Conservation (phyloP, 192 early-diverging fungal genomes). For the Mortierella claussenii region DNA sequence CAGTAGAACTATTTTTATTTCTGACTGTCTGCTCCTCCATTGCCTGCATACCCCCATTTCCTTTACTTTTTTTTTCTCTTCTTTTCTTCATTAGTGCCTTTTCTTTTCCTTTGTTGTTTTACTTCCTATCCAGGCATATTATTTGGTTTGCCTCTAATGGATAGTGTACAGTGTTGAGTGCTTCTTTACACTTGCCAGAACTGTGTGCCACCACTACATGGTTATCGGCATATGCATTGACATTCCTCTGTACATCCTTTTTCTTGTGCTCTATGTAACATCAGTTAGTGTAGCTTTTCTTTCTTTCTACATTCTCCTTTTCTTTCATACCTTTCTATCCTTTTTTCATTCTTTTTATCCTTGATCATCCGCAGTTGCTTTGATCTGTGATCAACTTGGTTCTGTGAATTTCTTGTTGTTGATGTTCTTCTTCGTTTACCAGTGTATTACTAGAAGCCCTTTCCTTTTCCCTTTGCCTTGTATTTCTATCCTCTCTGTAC, state of each 20-base stretch:
- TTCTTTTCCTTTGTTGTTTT: slow-evolving; percentile 10
- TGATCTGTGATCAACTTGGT: background rate
- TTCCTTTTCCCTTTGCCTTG: background rate
- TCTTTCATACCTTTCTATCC: background rate
- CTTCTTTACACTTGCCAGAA: background rate
- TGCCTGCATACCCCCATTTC: background rate
- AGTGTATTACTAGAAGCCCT: slow-evolving; percentile 22
- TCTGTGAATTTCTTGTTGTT: slow-evolving; percentile 13
- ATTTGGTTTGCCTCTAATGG: slow-evolving; percentile 32
- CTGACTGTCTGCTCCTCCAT: background rate
- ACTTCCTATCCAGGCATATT: slow-evolving; percentile 33
- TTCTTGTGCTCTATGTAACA: slow-evolving; percentile 6
- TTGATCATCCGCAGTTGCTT: no score
- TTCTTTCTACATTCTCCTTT: slow-evolving; percentile 1
- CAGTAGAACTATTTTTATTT: slow-evolving; percentile 26
- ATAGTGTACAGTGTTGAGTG: slow-evolving; percentile 5
- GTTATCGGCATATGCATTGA: background rate
- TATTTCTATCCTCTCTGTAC: slow-evolving; percentile 11
- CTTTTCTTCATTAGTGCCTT: background rate
- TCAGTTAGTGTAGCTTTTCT: slow-evolving; percentile 5
- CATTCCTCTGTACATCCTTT: background rate
- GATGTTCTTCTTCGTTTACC: slow-evolving; percentile 6
- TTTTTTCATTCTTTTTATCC: slow-evolving; percentile 8
- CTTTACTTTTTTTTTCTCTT: background rate
- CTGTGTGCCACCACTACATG: background rate